phyloP scores from a whole-genome alignment of 2,329 filamentous ascomycete genomes.

The Fusarium nurragi region DNA sequence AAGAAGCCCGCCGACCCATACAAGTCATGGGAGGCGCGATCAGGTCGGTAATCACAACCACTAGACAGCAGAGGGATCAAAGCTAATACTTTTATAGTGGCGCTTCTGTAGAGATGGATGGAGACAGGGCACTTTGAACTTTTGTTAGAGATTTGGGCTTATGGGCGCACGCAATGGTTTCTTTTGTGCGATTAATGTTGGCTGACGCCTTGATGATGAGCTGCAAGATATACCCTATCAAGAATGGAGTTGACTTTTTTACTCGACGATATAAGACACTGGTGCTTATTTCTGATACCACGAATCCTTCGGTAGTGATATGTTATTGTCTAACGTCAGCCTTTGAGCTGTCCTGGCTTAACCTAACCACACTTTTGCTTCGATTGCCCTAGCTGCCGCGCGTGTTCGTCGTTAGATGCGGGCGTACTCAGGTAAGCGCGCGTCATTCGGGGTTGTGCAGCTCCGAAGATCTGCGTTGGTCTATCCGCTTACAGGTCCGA shows the following conservation, averaged over 20 bases:
- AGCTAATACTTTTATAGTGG: constrained; percentile 22
- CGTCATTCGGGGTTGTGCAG: neutral
- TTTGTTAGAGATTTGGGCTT: neutral
- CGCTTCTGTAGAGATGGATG: constrained; percentile 23
- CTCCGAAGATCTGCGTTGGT: too few species aligned
- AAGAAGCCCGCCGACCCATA: constrained; percentile 35
- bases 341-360: neutral
- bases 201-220: constrained; percentile 14
- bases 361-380: neutral
- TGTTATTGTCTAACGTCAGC: constrained; percentile 6
- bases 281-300: neutral
- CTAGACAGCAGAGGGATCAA: neutral
- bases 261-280: neutral
- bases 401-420: neutral
- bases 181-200: neutral
- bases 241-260: constrained; percentile 4
- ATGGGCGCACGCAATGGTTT: constrained; percentile 6
- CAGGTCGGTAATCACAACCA: constrained; percentile 23
- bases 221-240: constrained; percentile 21
- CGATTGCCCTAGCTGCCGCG: neutral
- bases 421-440: neutral
- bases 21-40: constrained; percentile 43
- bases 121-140: neutral
- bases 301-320: neutral
- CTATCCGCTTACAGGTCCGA: neutral